Percentiles rank a stretch among this genome's conserved stretches.
These are phyloP conservation scores for Dactylellina drechsleri DNA, from an alignment of 2,329 filamentous ascomycete genomes.

Conservation along the genomic window DNA sequence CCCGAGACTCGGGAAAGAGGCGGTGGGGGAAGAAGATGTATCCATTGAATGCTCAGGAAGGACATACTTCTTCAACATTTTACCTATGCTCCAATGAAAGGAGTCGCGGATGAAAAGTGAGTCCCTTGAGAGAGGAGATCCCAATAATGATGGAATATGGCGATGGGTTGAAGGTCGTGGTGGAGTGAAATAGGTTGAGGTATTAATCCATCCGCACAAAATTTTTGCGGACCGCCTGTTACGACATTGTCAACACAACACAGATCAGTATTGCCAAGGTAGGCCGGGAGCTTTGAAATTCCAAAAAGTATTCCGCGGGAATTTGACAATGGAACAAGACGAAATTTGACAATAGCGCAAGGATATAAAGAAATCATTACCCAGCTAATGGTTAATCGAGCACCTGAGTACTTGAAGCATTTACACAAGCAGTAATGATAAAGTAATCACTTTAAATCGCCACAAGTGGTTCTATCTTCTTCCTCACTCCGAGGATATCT, in stretches of 20 bases:
- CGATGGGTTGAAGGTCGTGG: slow-evolving; percentile 32
- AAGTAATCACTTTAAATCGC: too few species aligned
- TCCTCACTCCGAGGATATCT: too few species aligned
- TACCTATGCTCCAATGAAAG: slow-evolving; percentile 63
- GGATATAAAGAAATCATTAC: too few species aligned
- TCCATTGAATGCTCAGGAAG: slow-evolving; percentile 18
- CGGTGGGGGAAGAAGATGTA: slow-evolving; percentile 5
- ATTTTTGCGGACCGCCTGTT: slow-evolving; percentile 61
- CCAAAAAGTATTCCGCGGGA: too few species aligned
- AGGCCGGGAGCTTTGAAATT: not conserved
- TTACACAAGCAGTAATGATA: too few species aligned
- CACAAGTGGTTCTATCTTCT: too few species aligned
- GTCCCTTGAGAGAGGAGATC: slow-evolving; percentile 58
- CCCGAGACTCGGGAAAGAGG: slow-evolving; percentile 36
- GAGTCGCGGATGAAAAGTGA: slow-evolving; percentile 60
- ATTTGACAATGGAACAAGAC: too few species aligned
- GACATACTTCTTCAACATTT: slow-evolving; percentile 72
- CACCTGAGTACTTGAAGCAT: too few species aligned
- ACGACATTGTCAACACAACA: slow-evolving; percentile 49
- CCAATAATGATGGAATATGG: slow-evolving; percentile 59
- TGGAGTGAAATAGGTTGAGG: slow-evolving; percentile 57
- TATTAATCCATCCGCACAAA: slow-evolving; percentile 33
- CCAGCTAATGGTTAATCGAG: too few species aligned
- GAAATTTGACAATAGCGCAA: too few species aligned
- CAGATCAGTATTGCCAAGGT: not conserved